phyloP scores from a whole-genome alignment of 331 rosid genomes.

The Phaseolus coccineus region DNA sequence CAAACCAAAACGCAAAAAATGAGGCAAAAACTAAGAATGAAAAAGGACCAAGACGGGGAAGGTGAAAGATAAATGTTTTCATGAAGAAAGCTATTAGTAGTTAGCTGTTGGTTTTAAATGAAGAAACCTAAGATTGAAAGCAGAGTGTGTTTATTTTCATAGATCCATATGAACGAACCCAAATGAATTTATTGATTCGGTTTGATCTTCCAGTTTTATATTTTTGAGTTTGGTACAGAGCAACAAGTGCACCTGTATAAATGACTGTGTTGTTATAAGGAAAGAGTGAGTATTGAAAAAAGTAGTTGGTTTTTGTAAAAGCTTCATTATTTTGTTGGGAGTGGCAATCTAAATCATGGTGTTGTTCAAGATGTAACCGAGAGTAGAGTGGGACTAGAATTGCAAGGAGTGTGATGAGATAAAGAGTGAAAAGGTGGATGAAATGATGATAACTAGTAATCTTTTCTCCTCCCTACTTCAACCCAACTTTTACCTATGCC shows the following conservation, averaged over 20 bases:
- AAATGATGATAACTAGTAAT: constrained; percentile 39
- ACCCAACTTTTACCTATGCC: constrained; percentile 59
- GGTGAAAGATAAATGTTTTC: not conserved
- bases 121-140: not conserved
- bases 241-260: not conserved
- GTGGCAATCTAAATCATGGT: constrained; percentile 39
- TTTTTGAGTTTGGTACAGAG: not conserved
- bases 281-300: not conserved
- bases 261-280: not conserved
- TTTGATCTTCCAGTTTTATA: not conserved
- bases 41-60: not conserved
- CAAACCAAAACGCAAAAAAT: not conserved
- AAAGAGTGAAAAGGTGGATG: constrained; percentile 56
- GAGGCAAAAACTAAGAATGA: not conserved
- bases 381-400: constrained; percentile 42
- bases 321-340: not conserved
- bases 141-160: not conserved
- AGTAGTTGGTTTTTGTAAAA: constrained; percentile 20
- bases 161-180: not conserved
- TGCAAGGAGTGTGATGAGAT: constrained; percentile 34
- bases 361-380: constrained; percentile 41
- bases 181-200: not conserved
- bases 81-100: not conserved
- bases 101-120: not conserved
- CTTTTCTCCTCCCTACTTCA: constrained; percentile 28